A percentile compares a stretch with the other conserved stretches of the same genome.
Conservation (phyloP, 2,329 filamentous ascomycete species). For the Hortaea sp. region DNA sequence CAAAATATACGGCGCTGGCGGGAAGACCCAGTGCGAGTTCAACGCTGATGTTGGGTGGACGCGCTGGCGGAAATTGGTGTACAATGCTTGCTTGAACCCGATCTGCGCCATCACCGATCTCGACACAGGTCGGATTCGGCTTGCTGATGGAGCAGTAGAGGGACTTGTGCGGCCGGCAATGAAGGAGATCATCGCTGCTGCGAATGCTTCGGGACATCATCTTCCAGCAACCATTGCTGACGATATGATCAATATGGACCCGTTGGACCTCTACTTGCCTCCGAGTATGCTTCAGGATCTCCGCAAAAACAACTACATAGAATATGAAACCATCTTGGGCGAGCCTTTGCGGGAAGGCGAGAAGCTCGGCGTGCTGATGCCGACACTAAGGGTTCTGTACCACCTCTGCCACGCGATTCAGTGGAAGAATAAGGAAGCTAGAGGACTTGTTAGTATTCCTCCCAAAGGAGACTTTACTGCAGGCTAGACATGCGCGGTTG, state of each 20-base stretch:
- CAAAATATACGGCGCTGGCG: conserved; percentile 36
- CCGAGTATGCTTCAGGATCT: conserved; percentile 48
- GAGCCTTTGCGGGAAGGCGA: conserved; percentile 47
- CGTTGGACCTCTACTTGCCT: conserved; percentile 38
- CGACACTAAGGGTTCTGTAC: conserved; percentile 39
- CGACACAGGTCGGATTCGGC: conserved; percentile 42
- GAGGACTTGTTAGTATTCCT: conserved; percentile 23
- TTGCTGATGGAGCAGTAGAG: conserved; percentile 36
- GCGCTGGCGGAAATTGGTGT: conserved; percentile 44
- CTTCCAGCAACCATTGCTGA: conserved; percentile 37
- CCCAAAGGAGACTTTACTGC: conserved; percentile 1
- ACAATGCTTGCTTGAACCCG: conserved; percentile 43
- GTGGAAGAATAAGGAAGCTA: conserved; percentile 37
- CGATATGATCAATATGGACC: conserved; percentile 39
- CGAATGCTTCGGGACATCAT: conserved; percentile 33
- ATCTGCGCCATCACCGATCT: conserved; percentile 42
- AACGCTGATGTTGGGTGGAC: conserved; percentile 33
- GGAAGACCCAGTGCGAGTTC: conserved; percentile 33
- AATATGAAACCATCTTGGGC: conserved; percentile 47
- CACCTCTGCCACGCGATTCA: conserved; percentile 40
- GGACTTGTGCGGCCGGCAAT: conserved; percentile 44
- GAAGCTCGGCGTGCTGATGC: conserved; percentile 38
- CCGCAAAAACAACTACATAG: conserved; percentile 46
- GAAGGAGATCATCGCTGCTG: conserved; percentile 42
- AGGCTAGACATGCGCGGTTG: neutral